Evolutionary conservation across 106 monocot genomes (phyloP).

Genomic region (Hemerocallis citrina): DNA sequence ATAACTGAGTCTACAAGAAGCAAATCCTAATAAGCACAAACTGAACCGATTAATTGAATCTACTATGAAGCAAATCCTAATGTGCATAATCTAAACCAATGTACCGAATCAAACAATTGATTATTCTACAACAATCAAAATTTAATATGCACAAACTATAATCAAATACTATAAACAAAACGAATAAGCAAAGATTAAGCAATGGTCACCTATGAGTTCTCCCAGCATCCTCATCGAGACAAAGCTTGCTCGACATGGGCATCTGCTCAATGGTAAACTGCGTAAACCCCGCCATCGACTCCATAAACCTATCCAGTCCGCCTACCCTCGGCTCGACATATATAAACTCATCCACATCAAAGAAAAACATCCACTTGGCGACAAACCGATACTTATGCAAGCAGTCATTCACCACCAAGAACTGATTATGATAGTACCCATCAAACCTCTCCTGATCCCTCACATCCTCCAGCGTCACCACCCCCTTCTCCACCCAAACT

Average conservation of each 20-base stretch:
- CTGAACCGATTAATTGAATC: too few species aligned
- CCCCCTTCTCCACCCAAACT: slow-evolving; percentile 62
- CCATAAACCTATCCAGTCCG: slow-evolving; percentile 23
- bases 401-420: slow-evolving; percentile 80
- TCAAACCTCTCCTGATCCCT: slow-evolving; percentile 64
- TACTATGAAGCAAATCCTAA: too few species aligned
- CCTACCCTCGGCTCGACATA: slow-evolving; percentile 27
- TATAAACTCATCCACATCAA: slow-evolving; percentile 79
- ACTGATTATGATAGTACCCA: slow-evolving; percentile 90
- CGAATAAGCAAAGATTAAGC: too few species aligned
- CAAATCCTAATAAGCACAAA: too few species aligned
- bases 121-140: too few species aligned
- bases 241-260: slow-evolving; percentile 59
- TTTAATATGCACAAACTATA: too few species aligned
- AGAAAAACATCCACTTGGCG: slow-evolving; percentile 82
- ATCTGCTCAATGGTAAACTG: slow-evolving; percentile 69
- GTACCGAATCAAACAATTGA: too few species aligned
- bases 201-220: slow-evolving; percentile 36
- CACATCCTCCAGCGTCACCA: slow-evolving; percentile 57
- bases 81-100: too few species aligned
- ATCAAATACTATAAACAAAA: too few species aligned
- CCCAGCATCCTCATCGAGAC: slow-evolving; percentile 16
- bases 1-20: too few species aligned
- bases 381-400: slow-evolving; percentile 40
- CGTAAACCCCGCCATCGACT: slow-evolving; percentile 24